Evolutionary conservation across 352 stramenopile genomes (phyloP), one percentile per base, ranked within the genome.

Genomic region (Thraustochytrium sp.): DNA sequence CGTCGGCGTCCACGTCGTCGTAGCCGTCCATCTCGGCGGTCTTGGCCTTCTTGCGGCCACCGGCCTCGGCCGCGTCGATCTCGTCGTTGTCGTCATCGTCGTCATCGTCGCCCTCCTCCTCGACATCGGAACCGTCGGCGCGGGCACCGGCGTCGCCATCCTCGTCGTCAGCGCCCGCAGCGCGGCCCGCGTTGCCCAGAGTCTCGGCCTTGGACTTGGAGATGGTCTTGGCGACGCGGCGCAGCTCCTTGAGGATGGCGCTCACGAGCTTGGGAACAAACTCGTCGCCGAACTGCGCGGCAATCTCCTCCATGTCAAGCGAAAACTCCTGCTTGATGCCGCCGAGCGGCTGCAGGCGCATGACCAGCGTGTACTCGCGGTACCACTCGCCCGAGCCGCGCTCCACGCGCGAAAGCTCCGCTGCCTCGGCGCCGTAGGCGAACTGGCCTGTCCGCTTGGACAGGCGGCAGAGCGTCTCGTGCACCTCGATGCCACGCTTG

Each of bases 251-350:
- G 61, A 49, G 36, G 36, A 86, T 36, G 9, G 48, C 76, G 18
- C 2, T 3, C 8, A 97, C 90, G 49, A 99, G 86, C 85, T 96
- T 97, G 37, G 90, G 88, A 16, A 98, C 90, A 82, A 98, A 99
- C 44, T 85, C 87, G 56, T 88, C 89, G 23, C 91, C 91, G 9
- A 99, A 90, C 63, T 92, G 90, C 74, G 80, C 82, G 62, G 96
- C 93, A 83, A 99, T 94, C 61, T 97, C 91, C 18, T 98, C 90
- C n/a, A 97, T 89, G 74, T 88, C 91, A 56, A 99, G 87, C 29
- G 94, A 93, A 88, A 99, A 99, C 2, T 95, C 94, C 49, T 93
- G 91, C 54, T 93, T 91, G 77, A 99, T 99, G 63, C 96, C 88
- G 88, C 97, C 94, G 29, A 94, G 89, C 40, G 91, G 89, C 88